Evolutionary conservation across 208 protist species (phyloP).

Genomic region (Leishmania amazonensis): DNA sequence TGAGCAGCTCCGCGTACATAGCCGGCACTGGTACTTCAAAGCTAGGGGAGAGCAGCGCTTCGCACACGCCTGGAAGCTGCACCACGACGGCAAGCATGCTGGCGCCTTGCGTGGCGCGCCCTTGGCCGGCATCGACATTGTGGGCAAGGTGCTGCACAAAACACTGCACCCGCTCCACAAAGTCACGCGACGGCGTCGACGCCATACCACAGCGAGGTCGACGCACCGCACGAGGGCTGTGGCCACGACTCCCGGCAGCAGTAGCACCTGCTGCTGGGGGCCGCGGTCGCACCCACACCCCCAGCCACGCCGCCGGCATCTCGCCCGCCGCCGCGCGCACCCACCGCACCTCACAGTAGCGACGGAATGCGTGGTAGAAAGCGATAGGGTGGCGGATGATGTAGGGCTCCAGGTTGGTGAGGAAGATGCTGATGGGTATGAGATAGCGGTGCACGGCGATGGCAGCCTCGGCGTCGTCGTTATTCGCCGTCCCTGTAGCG

Average conservation of each 20-base stretch:
- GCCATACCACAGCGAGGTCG: not conserved
- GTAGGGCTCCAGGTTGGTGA: conserved; percentile 35
- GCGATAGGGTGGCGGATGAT: conserved; percentile 27
- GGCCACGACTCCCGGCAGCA: not conserved
- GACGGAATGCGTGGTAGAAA: conserved; percentile 30
- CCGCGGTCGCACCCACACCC: conserved; percentile 41
- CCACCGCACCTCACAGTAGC: conserved; percentile 43
- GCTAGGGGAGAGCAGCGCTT: conserved; percentile 17
- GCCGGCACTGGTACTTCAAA: conserved; percentile 12
- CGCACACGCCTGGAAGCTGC: conserved; percentile 36
- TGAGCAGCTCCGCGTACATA: conserved; percentile 20
- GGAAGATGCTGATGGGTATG: conserved; percentile 34
- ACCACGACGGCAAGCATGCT: conserved; percentile 21
- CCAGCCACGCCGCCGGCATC: conserved; percentile 38
- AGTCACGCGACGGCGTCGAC: conserved; percentile 10
- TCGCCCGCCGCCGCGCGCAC: conserved; percentile 26
- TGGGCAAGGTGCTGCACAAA: conserved; percentile 27
- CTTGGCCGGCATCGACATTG: conserved; percentile 7
- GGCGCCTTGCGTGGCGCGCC: conserved; percentile 21
- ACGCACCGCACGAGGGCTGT: not conserved
- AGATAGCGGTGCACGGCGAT: conserved; percentile 23
- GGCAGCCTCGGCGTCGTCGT: conserved; percentile 7
- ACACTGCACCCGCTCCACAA: conserved; percentile 20
- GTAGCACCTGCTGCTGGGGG: not conserved
- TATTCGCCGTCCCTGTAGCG: not conserved